Evolutionary conservation across 805 yeast species (phyloP).

Genomic region (Teunomyces cretensis): DNA sequence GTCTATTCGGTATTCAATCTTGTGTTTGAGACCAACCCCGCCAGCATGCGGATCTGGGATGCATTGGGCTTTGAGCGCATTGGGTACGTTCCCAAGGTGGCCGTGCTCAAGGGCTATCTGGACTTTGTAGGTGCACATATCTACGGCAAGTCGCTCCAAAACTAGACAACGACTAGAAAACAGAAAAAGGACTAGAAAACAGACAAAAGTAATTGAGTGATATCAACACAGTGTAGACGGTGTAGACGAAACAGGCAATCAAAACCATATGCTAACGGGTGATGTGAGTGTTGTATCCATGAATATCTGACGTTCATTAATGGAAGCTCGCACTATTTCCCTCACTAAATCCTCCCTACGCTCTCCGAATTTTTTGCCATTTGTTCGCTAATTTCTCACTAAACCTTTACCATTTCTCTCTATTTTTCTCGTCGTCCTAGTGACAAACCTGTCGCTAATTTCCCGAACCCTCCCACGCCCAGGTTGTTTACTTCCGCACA

Average conservation of each 20-base stretch:
- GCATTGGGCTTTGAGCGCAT: constrained; percentile 74
- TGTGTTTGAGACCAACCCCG: constrained; percentile 78
- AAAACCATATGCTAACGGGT: no score
- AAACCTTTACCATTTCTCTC: not conserved
- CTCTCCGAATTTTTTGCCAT: no score
- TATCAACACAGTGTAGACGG: no score
- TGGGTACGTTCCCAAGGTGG: constrained; percentile 76
- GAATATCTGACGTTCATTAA: no score
- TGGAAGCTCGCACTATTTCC: no score
- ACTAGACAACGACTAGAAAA: no score
- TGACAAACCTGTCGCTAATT: not conserved
- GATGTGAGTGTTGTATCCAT: no score
- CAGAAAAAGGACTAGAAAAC: not conserved
- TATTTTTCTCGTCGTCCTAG: no score
- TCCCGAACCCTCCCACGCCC: not conserved
- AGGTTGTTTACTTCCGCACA: not conserved
- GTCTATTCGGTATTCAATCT: constrained; percentile 82
- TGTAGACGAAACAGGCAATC: no score
- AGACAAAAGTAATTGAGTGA: no score
- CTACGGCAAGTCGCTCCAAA: constrained; percentile 52
- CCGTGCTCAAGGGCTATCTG: constrained; percentile 60
- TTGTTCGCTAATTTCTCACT: not conserved
- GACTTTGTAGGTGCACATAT: constrained; percentile 73
- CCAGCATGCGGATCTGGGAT: constrained; percentile 82
- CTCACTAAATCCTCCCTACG: no score